Conservation (phyloP, 768 basidiomycete species). For the Russula foetens region DNA sequence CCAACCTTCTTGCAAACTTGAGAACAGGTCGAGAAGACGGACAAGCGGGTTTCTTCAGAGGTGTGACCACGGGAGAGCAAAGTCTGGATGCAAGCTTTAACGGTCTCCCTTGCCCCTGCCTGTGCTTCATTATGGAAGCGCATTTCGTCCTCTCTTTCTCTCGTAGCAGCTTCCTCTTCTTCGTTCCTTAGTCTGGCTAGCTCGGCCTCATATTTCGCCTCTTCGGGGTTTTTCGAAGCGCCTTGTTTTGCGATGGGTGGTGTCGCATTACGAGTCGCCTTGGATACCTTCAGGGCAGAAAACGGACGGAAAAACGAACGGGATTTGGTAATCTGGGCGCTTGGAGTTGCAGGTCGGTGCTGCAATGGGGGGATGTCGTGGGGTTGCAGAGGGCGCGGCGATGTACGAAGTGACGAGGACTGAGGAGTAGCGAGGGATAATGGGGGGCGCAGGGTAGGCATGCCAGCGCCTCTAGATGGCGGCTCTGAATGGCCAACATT, state of each 20-base stretch:
- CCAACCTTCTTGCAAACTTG: conserved; percentile 45
- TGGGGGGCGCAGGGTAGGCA: neutral
- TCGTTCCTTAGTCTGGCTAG: neutral
- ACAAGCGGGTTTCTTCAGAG: conserved; percentile 23
- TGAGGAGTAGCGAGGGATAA: neutral
- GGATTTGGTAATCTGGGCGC: neutral
- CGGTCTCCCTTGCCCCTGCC: neutral
- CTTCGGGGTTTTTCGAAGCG: neutral
- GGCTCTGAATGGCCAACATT: neutral
- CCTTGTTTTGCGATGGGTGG: neutral
- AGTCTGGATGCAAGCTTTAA: conserved; percentile 4
- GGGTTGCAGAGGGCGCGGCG: neutral
- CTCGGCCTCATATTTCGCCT: neutral
- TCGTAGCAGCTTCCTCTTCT: neutral
- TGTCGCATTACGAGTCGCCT: neutral
- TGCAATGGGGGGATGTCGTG: neutral
- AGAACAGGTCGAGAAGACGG: conserved; percentile 51
- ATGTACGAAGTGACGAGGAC: neutral
- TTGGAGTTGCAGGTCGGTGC: neutral
- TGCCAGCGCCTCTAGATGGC: neutral
- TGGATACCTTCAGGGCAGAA: neutral
- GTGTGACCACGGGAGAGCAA: conserved; percentile 33
- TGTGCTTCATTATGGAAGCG: neutral
- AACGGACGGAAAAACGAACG: conserved; percentile 4
- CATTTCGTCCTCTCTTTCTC: neutral